Percentiles rank a stretch among this genome's conserved stretches.
Evolutionary conservation across 2,329 filamentous ascomycete genomes (phyloP).

Genomic region (Alternaria angustiovoidea): DNA sequence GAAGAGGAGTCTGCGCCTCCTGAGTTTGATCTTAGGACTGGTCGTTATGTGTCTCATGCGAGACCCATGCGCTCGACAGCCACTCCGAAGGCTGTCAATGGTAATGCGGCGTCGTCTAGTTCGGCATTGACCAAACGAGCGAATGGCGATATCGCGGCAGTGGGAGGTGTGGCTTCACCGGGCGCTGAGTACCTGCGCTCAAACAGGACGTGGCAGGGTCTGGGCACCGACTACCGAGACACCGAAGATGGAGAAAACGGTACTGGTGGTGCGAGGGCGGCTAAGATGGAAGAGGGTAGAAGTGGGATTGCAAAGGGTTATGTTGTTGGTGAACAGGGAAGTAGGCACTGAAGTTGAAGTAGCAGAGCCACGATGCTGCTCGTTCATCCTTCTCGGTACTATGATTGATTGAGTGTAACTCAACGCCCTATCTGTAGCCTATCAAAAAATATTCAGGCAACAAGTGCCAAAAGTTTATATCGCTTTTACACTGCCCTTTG

Average conservation of each 20-base stretch:
- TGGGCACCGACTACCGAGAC: conserved; percentile 82
- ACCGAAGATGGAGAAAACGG: conserved; percentile 68
- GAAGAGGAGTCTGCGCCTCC: conserved; percentile 75
- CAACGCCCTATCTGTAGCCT: too few relatives aligned
- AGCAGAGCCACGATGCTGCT: neutral
- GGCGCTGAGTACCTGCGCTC: conserved; percentile 86
- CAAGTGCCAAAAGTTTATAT: too few relatives aligned
- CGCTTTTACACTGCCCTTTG: too few relatives aligned
- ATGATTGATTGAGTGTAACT: too few relatives aligned
- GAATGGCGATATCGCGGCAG: conserved; percentile 76
- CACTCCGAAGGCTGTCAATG: conserved; percentile 16
- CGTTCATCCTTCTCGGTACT: neutral
- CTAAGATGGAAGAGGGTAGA: conserved; percentile 82
- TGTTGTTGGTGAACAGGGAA: conserved; percentile 67
- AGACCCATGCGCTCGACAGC: conserved; percentile 67
- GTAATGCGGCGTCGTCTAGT: conserved; percentile 16
- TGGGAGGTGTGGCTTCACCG: conserved; percentile 88
- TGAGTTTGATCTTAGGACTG: conserved; percentile 91
- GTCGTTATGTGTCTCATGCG: conserved; percentile 79
- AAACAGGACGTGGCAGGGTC: conserved; percentile 86
- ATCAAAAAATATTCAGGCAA: too few relatives aligned
- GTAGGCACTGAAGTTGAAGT: conserved; percentile 27
- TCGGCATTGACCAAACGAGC: conserved; percentile 69
- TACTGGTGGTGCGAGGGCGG: conserved; percentile 59
- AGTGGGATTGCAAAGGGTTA: conserved; percentile 91